Conservation (phyloP, 1,284 basidiomycete species). For the Rhizoctonia solani region DNA sequence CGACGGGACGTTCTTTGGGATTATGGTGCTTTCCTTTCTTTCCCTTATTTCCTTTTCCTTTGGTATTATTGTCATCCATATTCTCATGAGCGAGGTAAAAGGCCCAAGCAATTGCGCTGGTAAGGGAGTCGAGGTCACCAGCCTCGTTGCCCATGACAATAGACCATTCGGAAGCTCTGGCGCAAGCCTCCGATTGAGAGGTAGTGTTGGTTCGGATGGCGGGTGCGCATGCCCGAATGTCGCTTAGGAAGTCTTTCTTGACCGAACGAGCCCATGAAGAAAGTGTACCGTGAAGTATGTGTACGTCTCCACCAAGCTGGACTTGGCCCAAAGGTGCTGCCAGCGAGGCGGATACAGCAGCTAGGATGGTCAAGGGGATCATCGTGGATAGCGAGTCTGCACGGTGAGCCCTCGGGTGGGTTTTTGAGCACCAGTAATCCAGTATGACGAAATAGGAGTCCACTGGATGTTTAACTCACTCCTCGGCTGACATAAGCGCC, state of each 20-base stretch:
- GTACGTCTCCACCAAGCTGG: constrained; percentile 6
- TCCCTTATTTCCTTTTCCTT: not conserved
- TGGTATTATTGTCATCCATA: not conserved
- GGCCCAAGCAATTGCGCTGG: constrained; percentile 25
- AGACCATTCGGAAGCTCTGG: constrained; percentile 10
- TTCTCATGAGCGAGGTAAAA: constrained; percentile 24
- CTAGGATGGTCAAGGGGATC: constrained; percentile 15
- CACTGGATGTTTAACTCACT: too few species aligned
- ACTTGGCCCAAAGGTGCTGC: constrained; percentile 18
- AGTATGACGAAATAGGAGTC: constrained; percentile 8
- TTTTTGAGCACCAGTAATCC: too few species aligned
- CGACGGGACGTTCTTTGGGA: constrained; percentile 11
- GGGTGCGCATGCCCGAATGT: constrained; percentile 15
- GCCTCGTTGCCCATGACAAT: constrained; percentile 34
- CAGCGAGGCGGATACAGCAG: not conserved
- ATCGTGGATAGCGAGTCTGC: constrained; percentile 3
- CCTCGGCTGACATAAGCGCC: not conserved
- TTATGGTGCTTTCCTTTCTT: constrained; percentile 10
- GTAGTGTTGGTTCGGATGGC: constrained; percentile 4
- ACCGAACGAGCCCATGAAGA: constrained; percentile 24
- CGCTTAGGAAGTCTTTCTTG: constrained; percentile 20
- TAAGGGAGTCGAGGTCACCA: constrained; percentile 27
- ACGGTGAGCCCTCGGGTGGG: too few species aligned
- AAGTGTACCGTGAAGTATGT: constrained; percentile 14
- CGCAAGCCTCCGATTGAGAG: constrained; percentile 17